Evolutionary conservation across 306 rosid genomes (phyloP).

Genomic region (Purshia tridentata): DNA sequence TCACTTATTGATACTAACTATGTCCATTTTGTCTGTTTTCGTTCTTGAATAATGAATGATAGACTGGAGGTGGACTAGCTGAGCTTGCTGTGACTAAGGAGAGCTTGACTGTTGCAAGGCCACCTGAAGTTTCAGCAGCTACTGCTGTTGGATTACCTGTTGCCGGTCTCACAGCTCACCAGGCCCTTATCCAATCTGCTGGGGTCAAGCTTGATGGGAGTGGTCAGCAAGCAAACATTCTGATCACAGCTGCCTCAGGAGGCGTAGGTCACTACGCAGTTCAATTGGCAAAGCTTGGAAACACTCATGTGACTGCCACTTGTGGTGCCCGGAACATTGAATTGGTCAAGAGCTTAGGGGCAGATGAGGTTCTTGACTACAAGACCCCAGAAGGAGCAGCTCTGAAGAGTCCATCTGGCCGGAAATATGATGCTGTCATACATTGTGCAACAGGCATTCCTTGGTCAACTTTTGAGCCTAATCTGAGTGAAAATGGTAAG

Average conservation of each 20-base stretch:
- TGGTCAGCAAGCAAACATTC: slow-evolving; percentile 47
- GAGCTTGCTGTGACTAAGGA: slow-evolving; percentile 55
- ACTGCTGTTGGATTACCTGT: slow-evolving; percentile 58
- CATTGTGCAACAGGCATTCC: slow-evolving; percentile 64
- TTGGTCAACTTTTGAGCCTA: slow-evolving; percentile 80
- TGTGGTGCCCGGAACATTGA: slow-evolving; percentile 77
- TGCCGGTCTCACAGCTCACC: slow-evolving; percentile 74
- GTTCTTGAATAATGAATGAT: slow-evolving; percentile 9
- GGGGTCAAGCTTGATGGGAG: slow-evolving; percentile 63
- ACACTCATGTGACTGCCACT: slow-evolving; percentile 78
- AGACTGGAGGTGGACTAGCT: slow-evolving; percentile 79
- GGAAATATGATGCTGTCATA: slow-evolving; percentile 66
- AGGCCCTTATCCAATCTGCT: slow-evolving; percentile 54
- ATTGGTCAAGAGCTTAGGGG: slow-evolving; percentile 63
- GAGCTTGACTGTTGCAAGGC: slow-evolving; percentile 43
- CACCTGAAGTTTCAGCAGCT: slow-evolving; percentile 50
- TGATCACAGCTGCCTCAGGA: slow-evolving; percentile 86
- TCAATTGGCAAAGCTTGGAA: slow-evolving; percentile 79
- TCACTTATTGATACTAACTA: background rate
- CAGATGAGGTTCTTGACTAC: slow-evolving; percentile 83
- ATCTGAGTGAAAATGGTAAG: slow-evolving; percentile 56
- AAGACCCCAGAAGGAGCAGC: slow-evolving; percentile 69
- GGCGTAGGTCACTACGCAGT: slow-evolving; percentile 84
- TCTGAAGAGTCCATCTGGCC: slow-evolving; percentile 64
- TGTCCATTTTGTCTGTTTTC: background rate